Evolutionary conservation across 23 red algal genomes (phyloP).

Genomic region (Gracilaria domingensis): DNA sequence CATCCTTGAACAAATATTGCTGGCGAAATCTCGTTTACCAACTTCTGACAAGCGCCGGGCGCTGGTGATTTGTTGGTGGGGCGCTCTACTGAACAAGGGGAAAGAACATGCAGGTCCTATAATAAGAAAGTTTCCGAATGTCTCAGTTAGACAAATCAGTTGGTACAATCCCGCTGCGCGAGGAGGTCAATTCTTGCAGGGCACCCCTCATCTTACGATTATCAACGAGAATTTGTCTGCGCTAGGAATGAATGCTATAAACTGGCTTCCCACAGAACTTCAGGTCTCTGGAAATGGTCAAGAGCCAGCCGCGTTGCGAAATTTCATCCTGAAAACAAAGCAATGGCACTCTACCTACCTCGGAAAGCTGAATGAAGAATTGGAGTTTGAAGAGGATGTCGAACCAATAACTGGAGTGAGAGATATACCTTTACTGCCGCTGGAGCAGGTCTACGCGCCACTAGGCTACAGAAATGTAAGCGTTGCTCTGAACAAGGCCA

Average conservation of each 20-base stretch:
- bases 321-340: slow-evolving; percentile 1
- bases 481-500: neutral
- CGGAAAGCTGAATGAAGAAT: neutral
- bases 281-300: neutral
- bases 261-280: slow-evolving; percentile 5
- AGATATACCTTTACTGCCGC: neutral
- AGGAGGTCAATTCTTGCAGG: neutral
- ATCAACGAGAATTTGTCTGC: neutral
- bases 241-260: neutral
- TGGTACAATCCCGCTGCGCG: slow-evolving; percentile 19
- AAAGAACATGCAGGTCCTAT: neutral
- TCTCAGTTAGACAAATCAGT: neutral
- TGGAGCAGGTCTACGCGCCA: neutral
- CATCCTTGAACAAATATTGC: slow-evolving; percentile 5
- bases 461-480: neutral
- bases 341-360: neutral
- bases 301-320: neutral
- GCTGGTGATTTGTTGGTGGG: neutral
- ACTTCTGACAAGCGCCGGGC: neutral
- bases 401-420: slow-evolving; percentile 1
- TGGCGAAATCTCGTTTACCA: neutral
- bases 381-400: neutral
- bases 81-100: neutral
- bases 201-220: neutral
- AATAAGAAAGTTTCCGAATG: neutral